Conservation (phyloP, 768 basidiomycete species). For the Tylopilus rubrobrunneus region DNA sequence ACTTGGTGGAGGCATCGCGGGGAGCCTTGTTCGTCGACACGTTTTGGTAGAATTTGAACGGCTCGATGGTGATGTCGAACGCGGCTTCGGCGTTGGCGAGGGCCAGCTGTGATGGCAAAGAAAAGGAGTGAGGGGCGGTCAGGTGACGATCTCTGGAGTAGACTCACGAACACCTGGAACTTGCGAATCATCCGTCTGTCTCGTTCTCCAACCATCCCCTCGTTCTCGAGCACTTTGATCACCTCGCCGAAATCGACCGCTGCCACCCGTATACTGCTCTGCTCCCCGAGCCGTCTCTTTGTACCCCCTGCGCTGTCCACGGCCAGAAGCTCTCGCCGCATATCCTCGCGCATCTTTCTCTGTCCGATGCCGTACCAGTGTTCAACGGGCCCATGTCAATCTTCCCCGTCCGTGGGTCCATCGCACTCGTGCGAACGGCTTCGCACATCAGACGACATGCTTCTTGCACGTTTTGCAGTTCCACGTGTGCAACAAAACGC, state of each 20-base stretch:
- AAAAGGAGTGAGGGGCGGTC: neutral
- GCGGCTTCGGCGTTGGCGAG: constrained; percentile 58
- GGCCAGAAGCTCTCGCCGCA: constrained; percentile 74
- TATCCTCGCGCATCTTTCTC: constrained; percentile 79
- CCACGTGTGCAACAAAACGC: constrained; percentile 79
- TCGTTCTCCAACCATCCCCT: constrained; percentile 82
- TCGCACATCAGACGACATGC: constrained; percentile 94
- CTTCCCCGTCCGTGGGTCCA: constrained; percentile 95
- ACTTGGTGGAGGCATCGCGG: too few relatives aligned
- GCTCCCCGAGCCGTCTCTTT: constrained; percentile 63
- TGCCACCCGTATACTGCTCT: constrained; percentile 82
- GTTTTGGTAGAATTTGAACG: too few relatives aligned
- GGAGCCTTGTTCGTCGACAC: too few relatives aligned
- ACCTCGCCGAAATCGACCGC: constrained; percentile 78
- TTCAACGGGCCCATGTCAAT: constrained; percentile 35
- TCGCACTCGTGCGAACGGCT: constrained; percentile 90
- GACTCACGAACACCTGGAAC: constrained; percentile 68
- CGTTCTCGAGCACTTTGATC: constrained; percentile 72
- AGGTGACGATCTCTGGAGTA: neutral
- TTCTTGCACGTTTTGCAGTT: constrained; percentile 83
- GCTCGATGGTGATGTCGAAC: constrained; percentile 18
- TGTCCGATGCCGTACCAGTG: constrained; percentile 70
- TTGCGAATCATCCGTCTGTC: constrained; percentile 77
- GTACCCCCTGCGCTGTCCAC: constrained; percentile 49
- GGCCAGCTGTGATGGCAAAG: constrained; percentile 39